Percentiles rank a stretch among this genome's conserved stretches.
Conservation (phyloP, 352 stramenopile species). For the Globisporangium barbulae region DNA sequence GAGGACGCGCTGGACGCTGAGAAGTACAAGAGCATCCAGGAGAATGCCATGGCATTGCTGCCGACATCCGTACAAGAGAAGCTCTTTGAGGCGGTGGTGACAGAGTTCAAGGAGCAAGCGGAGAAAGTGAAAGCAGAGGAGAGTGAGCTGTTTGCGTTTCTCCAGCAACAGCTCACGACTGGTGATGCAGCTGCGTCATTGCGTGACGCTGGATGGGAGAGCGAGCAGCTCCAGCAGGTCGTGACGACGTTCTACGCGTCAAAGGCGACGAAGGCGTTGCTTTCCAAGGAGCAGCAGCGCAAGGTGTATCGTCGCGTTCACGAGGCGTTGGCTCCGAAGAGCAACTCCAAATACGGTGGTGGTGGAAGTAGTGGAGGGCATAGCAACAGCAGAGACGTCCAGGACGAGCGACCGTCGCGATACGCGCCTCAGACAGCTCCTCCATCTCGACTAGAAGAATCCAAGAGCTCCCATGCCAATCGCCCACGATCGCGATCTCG, state of each 20-base stretch:
- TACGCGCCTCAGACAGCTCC: neutral
- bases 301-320: conserved; percentile 17
- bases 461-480: neutral
- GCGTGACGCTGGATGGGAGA: conserved; percentile 10
- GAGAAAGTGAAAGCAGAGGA: conserved; percentile 18
- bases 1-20: conserved; percentile 33
- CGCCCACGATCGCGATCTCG: conserved; percentile 7
- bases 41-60: conserved; percentile 34
- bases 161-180: conserved; percentile 27
- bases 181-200: conserved; percentile 13
- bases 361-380: conserved; percentile 22
- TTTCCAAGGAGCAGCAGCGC: conserved; percentile 31
- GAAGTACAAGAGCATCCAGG: conserved; percentile 33
- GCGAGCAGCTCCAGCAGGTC: conserved; percentile 6
- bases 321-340: conserved; percentile 15
- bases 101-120: conserved; percentile 26
- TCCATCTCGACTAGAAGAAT: neutral
- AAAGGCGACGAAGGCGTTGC: conserved; percentile 18
- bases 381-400: conserved; percentile 12
- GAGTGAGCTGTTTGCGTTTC: conserved; percentile 27
- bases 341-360: conserved; percentile 21
- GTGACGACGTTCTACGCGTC: conserved; percentile 12
- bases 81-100: conserved; percentile 43
- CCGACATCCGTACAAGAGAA: conserved; percentile 50
- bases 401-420: neutral